A percentile compares a stretch with the other conserved stretches of the same genome.
Evolutionary conservation across 2,329 filamentous ascomycete species (phyloP).

Genomic region (Tympanopsis confertula): DNA sequence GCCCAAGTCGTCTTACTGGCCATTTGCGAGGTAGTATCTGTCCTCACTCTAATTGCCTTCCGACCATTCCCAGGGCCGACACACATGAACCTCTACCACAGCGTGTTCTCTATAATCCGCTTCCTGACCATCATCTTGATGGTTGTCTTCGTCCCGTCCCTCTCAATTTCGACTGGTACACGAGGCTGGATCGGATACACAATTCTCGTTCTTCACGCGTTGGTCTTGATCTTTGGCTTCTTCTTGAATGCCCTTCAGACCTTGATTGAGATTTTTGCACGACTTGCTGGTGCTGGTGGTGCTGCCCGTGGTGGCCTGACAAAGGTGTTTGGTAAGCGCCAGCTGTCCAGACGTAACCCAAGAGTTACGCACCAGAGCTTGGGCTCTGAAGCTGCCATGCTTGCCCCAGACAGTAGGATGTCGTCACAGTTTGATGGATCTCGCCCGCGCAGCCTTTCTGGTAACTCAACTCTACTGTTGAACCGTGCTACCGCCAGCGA

Average conservation of each 20-base stretch:
- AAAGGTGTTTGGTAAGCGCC: slow-evolving; percentile 48
- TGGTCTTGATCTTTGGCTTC: slow-evolving; percentile 58
- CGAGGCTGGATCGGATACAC: slow-evolving; percentile 62
- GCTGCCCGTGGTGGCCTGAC: slow-evolving; percentile 42
- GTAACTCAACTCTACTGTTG: slow-evolving; percentile 46
- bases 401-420: slow-evolving; percentile 34
- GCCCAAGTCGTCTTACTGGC: slow-evolving; percentile 58
- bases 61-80: slow-evolving; percentile 54
- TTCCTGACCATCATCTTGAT: slow-evolving; percentile 31
- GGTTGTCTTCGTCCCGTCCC: slow-evolving; percentile 40
- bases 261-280: slow-evolving; percentile 47
- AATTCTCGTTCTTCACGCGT: slow-evolving; percentile 52
- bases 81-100: slow-evolving; percentile 61
- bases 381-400: slow-evolving; percentile 47
- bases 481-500: slow-evolving; percentile 19
- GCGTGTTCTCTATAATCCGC: slow-evolving; percentile 46
- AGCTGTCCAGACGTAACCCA: slow-evolving; percentile 37
- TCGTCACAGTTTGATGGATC: slow-evolving; percentile 10
- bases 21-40: slow-evolving; percentile 57
- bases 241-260: slow-evolving; percentile 57
- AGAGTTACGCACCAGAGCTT: slow-evolving; percentile 39
- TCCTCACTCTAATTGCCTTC: slow-evolving; percentile 54
- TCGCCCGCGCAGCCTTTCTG: slow-evolving; percentile 46
- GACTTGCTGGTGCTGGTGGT: slow-evolving; percentile 44
- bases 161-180: slow-evolving; percentile 45